Conservation (phyloP, 2,329 filamentous ascomycete genomes). For the Hypomyces rosellus region DNA sequence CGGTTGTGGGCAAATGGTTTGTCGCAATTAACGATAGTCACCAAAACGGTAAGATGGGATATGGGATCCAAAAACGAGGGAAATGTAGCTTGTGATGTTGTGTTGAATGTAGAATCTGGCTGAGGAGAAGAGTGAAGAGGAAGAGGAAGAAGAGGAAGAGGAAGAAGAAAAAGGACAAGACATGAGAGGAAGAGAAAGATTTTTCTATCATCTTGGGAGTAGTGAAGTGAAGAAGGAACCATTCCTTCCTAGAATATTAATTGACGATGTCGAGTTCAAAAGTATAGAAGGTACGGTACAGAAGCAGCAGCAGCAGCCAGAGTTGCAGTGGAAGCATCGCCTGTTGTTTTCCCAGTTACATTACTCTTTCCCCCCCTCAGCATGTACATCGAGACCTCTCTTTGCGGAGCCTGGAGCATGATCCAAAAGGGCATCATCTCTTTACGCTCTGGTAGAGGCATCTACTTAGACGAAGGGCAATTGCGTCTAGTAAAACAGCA, state of each 20-base stretch:
- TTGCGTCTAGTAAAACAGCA: slow-evolving; percentile 57
- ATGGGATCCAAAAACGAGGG: slow-evolving; percentile 27
- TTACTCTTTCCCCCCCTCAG: neutral
- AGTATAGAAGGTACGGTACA: too few relatives aligned
- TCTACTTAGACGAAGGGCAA: neutral
- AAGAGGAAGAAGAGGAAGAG: slow-evolving; percentile 13
- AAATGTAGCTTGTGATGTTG: slow-evolving; percentile 19
- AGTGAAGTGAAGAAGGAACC: slow-evolving; percentile 1
- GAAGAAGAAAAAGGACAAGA: slow-evolving; percentile 5
- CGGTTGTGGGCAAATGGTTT: slow-evolving; percentile 15
- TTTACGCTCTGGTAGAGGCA: neutral
- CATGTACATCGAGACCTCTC: neutral
- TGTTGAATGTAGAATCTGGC: slow-evolving; percentile 16
- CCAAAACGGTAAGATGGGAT: slow-evolving; percentile 22
- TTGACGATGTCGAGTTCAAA: too few relatives aligned
- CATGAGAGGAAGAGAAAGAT: neutral
- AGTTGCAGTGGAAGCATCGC: too few relatives aligned
- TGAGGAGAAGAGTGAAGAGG: slow-evolving; percentile 12
- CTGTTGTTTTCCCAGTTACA: neutral
- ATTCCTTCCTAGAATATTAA: neutral
- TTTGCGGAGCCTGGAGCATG: neutral
- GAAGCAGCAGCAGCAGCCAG: too few relatives aligned
- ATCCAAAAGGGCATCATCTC: too few relatives aligned
- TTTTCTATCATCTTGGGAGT: too few relatives aligned
- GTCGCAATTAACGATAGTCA: slow-evolving; percentile 26